Evolutionary conservation across 2,329 filamentous ascomycete species (phyloP).

Genomic region (Zarea fungicola): DNA sequence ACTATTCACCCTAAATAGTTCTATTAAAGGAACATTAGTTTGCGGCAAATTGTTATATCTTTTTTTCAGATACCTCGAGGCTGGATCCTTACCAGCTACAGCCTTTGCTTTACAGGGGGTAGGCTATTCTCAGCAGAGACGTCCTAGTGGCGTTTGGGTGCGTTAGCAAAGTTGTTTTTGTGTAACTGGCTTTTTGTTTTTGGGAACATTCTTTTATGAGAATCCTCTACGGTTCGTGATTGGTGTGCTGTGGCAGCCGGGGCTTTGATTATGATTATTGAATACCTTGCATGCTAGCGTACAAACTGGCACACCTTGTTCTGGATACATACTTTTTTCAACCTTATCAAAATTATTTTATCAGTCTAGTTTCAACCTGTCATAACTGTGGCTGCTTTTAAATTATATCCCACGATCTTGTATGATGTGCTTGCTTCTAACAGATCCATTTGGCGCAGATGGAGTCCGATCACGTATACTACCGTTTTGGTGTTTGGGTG

Average conservation of each 20-base stretch:
- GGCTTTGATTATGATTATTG: neutral
- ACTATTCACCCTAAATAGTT: constrained; percentile 17
- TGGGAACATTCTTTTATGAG: neutral
- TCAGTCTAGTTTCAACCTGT: neutral
- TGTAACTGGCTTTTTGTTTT: neutral
- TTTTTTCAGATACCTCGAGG: constrained; percentile 11
- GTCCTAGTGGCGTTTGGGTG: constrained; percentile 14
- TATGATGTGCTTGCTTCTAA: too few species aligned
- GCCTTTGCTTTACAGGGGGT: neutral
- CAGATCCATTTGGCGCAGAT: too few species aligned
- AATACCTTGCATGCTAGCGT: neutral
- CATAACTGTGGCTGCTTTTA: neutral
- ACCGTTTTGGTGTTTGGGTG: too few species aligned
- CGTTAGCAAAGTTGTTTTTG: constrained; percentile 5
- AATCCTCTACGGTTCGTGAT: constrained; percentile 1
- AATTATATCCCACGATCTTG: too few species aligned
- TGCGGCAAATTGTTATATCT: neutral
- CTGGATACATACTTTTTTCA: constrained; percentile 12
- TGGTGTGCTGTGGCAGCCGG: constrained; percentile 4
- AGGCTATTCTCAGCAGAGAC: constrained; percentile 6
- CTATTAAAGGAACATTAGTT: neutral
- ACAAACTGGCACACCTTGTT: constrained; percentile 11
- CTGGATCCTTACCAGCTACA: constrained; percentile 3
- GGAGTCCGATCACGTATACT: too few species aligned
- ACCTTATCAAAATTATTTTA: neutral